phyloP scores from a whole-genome alignment of 805 yeast species.

The Yarrowia sp. region DNA sequence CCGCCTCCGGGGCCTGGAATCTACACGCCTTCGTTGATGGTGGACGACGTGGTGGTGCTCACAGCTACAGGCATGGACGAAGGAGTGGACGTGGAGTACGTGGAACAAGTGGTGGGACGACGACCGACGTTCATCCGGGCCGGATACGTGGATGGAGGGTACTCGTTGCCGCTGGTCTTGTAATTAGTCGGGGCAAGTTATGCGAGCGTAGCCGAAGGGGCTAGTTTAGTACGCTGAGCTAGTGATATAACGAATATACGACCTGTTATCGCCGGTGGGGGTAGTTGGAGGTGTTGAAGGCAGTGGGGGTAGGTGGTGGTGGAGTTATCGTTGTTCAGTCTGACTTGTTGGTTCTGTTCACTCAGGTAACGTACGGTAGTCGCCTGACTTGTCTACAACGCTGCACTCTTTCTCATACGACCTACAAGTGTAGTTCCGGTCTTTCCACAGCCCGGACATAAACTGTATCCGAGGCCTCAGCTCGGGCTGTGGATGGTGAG shows the following conservation, averaged over 20 bases:
- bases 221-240: slow-evolving; percentile 22
- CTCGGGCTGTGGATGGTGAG: slow-evolving; percentile 15
- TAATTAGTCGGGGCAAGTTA: slow-evolving; percentile 32
- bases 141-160: slow-evolving; percentile 26
- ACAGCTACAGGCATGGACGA: slow-evolving; percentile 22
- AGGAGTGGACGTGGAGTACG: slow-evolving; percentile 25
- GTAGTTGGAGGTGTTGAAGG: no score
- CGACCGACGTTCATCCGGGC: slow-evolving; percentile 26
- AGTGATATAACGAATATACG: slow-evolving; percentile 17
- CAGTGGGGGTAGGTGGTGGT: no score
- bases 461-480: slow-evolving; percentile 15
- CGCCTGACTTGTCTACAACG: not conserved
- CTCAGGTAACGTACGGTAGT: no score
- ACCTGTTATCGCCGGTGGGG: slow-evolving; percentile 21
- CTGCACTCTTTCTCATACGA: slow-evolving; percentile 8
- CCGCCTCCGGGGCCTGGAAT: slow-evolving; percentile 28
- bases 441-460: slow-evolving; percentile 21
- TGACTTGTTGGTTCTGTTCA: no score
- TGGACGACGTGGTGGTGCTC: slow-evolving; percentile 18
- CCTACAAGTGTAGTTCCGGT: slow-evolving; percentile 13
- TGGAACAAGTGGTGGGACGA: slow-evolving; percentile 6
- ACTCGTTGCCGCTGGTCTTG: slow-evolving; percentile 34
- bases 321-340: no score
- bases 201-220: slow-evolving; percentile 33
- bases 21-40: slow-evolving; percentile 34